These are phyloP conservation scores for Grosmannia huntii DNA, from an alignment of 2,329 filamentous ascomycete species.

Conservation along the genomic window DNA sequence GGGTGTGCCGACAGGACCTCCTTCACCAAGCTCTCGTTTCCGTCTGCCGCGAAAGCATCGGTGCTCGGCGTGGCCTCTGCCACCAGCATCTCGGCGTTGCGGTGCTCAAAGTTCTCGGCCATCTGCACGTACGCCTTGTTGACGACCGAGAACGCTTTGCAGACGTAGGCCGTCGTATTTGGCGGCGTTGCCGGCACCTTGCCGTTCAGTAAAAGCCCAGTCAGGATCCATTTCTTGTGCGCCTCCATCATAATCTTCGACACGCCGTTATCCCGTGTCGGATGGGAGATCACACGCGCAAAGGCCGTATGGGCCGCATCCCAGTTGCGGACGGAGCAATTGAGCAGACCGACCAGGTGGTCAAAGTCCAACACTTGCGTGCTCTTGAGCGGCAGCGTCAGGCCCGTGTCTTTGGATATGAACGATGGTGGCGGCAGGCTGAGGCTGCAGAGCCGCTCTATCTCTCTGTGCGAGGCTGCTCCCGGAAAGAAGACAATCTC, in stretches of 20 bases:
- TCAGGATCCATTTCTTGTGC: slow-evolving; percentile 82
- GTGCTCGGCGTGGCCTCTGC: slow-evolving; percentile 44
- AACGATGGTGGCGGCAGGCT: slow-evolving; percentile 36
- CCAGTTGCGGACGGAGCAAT: slow-evolving; percentile 50
- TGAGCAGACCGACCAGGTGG: slow-evolving; percentile 53
- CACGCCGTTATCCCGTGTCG: slow-evolving; percentile 45
- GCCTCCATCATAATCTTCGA: slow-evolving; percentile 77
- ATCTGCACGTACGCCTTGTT: slow-evolving; percentile 60
- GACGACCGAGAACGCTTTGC: slow-evolving; percentile 43
- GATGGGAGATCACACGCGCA: slow-evolving; percentile 53
- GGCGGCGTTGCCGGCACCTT: slow-evolving; percentile 37
- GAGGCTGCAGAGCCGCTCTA: slow-evolving; percentile 28
- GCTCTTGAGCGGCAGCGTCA: slow-evolving; percentile 41
- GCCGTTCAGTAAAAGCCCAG: slow-evolving; percentile 60
- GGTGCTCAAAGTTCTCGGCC: slow-evolving; percentile 47
- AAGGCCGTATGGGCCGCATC: slow-evolving; percentile 47
- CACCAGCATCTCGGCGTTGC: slow-evolving; percentile 41
- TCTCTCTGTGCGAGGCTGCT: slow-evolving; percentile 19
- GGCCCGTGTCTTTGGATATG: slow-evolving; percentile 44
- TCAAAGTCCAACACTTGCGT: slow-evolving; percentile 54
- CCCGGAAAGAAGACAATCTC: slow-evolving; percentile 53
- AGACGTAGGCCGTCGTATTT: slow-evolving; percentile 37
- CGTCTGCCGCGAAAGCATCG: slow-evolving; percentile 53
- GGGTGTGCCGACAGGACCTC: slow-evolving; percentile 61
- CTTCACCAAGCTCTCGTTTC: slow-evolving; percentile 57